Conservation (phyloP, 495 filamentous ascomycete species). For the Tuber melanosporum region DNA sequence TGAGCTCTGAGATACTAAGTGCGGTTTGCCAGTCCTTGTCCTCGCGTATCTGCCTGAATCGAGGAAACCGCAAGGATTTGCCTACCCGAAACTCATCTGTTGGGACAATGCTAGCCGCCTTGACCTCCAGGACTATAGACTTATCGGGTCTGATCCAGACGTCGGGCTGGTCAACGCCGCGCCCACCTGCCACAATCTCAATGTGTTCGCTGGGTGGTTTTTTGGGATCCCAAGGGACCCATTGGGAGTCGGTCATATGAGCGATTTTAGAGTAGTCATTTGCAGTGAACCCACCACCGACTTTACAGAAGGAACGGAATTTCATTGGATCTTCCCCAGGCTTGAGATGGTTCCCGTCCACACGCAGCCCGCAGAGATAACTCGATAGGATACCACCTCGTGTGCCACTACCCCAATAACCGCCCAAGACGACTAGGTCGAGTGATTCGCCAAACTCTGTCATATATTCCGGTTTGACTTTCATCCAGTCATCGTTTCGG, state of each 20-base stretch:
- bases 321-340: conserved; percentile 32
- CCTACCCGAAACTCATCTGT: conserved; percentile 72
- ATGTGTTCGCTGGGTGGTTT: conserved; percentile 74
- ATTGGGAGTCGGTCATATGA: conserved; percentile 83
- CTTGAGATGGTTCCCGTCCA: conserved; percentile 59
- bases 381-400: conserved; percentile 76
- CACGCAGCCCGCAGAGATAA: conserved; percentile 79
- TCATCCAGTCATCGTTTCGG: conserved; percentile 96
- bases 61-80: conserved; percentile 80
- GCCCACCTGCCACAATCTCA: conserved; percentile 69
- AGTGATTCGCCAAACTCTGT: conserved; percentile 89
- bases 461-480: conserved; percentile 99
- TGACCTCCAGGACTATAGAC: conserved; percentile 79
- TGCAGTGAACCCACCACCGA: conserved; percentile 83
- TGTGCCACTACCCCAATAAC: conserved; percentile 82
- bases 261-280: conserved; percentile 76
- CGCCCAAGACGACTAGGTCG: conserved; percentile 81
- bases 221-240: conserved; percentile 75
- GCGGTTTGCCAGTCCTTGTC: conserved; percentile 81
- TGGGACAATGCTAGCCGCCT: conserved; percentile 70
- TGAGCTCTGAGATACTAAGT: conserved; percentile 69
- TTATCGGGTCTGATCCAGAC: conserved; percentile 89
- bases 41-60: conserved; percentile 72
- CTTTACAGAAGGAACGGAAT: conserved; percentile 89
- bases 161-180: conserved; percentile 74